These are phyloP conservation scores for Pleurotus citrinopileatus DNA, from an alignment of 768 basidiomycete genomes.

Conservation along the genomic window DNA sequence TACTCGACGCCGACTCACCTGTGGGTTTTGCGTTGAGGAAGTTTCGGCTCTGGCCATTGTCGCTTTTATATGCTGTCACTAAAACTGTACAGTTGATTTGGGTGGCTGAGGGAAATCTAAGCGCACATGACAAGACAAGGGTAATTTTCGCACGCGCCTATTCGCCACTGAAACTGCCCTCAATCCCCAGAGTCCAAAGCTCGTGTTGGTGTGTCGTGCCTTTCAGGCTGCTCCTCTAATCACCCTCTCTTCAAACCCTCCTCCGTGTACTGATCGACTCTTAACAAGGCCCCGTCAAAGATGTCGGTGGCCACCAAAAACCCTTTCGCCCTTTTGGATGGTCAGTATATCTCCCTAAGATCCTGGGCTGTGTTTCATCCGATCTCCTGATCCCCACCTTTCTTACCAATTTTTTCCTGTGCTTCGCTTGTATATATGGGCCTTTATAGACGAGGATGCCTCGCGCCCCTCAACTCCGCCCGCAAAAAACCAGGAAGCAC, in stretches of 20 bases:
- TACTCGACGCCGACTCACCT: constrained; percentile 43
- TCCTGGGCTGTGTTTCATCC: neutral
- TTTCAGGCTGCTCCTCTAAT: constrained; percentile 20
- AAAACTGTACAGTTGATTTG: constrained; percentile 30
- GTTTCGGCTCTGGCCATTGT: neutral
- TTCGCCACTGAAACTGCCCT: neutral
- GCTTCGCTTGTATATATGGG: too few species aligned
- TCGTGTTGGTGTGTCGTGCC: constrained; percentile 10
- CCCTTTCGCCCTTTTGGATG: constrained; percentile 80
- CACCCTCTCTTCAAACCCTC: constrained; percentile 1
- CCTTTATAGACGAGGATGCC: constrained; percentile 51
- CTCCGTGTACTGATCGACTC: constrained; percentile 25
- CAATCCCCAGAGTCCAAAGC: neutral
- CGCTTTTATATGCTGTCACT: neutral
- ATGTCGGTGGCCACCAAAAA: constrained; percentile 93
- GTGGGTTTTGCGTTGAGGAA: constrained; percentile 56
- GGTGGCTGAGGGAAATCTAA: neutral
- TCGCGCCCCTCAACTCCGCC: constrained; percentile 39
- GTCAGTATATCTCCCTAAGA: constrained; percentile 35
- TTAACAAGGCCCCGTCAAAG: constrained; percentile 60
- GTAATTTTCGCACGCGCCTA: neutral
- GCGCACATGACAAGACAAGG: neutral
- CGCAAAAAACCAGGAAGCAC: constrained; percentile 20
- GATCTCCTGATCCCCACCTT: constrained; percentile 12
- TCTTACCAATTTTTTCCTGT: constrained; percentile 14